Evolutionary conservation across 2,329 filamentous ascomycete genomes (phyloP).

Genomic region (Dryadomyces quercivorus): DNA sequence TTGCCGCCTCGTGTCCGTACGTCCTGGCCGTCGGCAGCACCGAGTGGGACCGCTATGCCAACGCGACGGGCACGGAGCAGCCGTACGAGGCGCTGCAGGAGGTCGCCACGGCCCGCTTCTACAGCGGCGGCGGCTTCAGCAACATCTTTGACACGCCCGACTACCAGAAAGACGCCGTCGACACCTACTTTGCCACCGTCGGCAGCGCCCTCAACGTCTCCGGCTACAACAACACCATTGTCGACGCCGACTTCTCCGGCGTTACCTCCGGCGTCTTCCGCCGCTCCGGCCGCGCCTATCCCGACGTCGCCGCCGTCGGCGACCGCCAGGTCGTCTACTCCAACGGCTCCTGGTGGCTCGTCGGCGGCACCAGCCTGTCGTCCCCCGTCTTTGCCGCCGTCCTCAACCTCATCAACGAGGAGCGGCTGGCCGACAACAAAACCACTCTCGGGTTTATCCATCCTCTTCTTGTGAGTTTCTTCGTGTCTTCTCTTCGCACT

Average conservation of each 20-base stretch:
- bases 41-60: slow-evolving; percentile 2
- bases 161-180: slow-evolving; percentile 27
- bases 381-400: slow-evolving; percentile 45
- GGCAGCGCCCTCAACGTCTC: slow-evolving; percentile 7
- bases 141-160: slow-evolving; percentile 15
- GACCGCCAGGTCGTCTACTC: slow-evolving; percentile 15
- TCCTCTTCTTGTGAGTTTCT: slow-evolving; percentile 13
- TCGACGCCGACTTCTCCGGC: slow-evolving; percentile 5
- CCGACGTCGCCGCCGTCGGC: slow-evolving; percentile 14
- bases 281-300: slow-evolving; percentile 12
- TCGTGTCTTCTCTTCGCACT: not conserved
- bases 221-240: slow-evolving; percentile 1
- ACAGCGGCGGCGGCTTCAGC: slow-evolving; percentile 28
- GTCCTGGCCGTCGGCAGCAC: slow-evolving; percentile 32
- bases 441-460: slow-evolving; percentile 22
- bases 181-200: slow-evolving; percentile 9
- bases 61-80: not conserved
- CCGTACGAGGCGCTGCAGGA: slow-evolving; percentile 9
- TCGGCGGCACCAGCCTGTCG: slow-evolving; percentile 39
- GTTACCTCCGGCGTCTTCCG: slow-evolving; percentile 10
- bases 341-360: slow-evolving; percentile 17
- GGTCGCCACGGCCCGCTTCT: slow-evolving; percentile 14
- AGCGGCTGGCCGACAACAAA: slow-evolving; percentile 35
- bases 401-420: slow-evolving; percentile 50
- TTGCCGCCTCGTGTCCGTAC: slow-evolving; percentile 27